Percentiles rank a stretch among this genome's conserved stretches.
These are phyloP conservation scores for Withania somnifera DNA, from an alignment of 305 asterid genomes.

Conservation along the genomic window DNA sequence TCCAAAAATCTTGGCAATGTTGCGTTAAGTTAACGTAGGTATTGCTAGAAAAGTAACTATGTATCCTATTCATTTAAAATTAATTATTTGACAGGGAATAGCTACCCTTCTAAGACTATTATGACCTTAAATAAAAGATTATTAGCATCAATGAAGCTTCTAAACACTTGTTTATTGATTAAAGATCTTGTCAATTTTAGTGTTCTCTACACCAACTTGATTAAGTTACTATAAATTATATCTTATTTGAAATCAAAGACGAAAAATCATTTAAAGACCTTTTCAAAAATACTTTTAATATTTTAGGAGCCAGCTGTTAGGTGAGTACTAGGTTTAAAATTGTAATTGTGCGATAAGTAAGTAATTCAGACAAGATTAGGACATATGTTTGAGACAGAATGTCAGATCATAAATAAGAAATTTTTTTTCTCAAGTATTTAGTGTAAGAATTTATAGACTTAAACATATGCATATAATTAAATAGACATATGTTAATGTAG, in stretches of 20 bases:
- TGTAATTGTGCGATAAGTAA: neutral
- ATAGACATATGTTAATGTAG: too few species aligned
- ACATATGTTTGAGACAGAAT: neutral
- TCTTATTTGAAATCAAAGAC: neutral
- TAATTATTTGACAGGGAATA: neutral
- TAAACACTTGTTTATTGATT: neutral
- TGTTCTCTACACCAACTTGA: neutral
- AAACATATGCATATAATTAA: too few species aligned
- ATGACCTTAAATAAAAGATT: neutral
- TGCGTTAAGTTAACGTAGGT: neutral
- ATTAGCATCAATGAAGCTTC: neutral
- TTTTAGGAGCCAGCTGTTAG: neutral
- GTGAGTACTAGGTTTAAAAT: neutral
- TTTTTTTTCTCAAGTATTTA: neutral
- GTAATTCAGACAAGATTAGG: neutral
- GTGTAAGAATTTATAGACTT: too few species aligned
- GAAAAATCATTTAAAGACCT: too few species aligned
- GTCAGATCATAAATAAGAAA: neutral
- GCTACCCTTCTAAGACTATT: neutral
- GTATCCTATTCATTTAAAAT: neutral
- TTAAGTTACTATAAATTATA: neutral
- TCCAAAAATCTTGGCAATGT: too few species aligned
- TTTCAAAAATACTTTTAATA: neutral
- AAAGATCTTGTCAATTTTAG: neutral
- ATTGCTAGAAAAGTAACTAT: neutral